Percentiles rank a stretch among this genome's conserved stretches.
Conservation (phyloP, 176 grass and related monocot genomes). For the Stipa capillata region DNA sequence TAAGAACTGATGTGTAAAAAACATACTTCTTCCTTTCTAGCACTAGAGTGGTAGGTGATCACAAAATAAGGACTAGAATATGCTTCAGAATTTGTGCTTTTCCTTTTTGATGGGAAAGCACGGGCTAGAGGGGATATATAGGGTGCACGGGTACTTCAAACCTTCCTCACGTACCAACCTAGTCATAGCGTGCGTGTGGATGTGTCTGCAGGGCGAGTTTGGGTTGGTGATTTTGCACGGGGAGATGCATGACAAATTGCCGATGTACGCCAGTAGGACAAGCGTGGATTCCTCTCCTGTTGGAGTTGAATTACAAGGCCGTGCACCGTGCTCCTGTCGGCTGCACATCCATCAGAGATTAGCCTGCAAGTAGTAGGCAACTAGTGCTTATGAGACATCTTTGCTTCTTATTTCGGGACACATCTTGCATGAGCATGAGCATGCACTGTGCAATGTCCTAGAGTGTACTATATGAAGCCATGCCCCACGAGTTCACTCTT, state of each 20-base stretch:
- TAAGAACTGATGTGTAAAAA: too few relatives aligned
- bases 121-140: too few relatives aligned
- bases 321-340: constrained; percentile 15
- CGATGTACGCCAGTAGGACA: constrained; percentile 8
- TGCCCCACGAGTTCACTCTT: too few relatives aligned
- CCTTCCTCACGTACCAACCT: background rate
- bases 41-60: too few relatives aligned
- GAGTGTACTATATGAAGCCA: too few relatives aligned
- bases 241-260: background rate
- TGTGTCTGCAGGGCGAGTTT: background rate
- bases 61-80: too few relatives aligned
- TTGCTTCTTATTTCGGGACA: background rate
- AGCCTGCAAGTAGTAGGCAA: background rate
- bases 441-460: background rate
- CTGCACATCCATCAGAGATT: background rate
- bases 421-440: background rate
- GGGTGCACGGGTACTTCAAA: background rate
- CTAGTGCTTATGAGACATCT: background rate
- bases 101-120: too few relatives aligned
- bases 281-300: constrained; percentile 11
- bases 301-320: constrained; percentile 21
- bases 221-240: background rate
- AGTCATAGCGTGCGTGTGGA: too few relatives aligned
- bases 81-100: too few relatives aligned
- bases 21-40: too few relatives aligned